Evolutionary conservation across 1,284 basidiomycete species (phyloP), one percentile per base, ranked within the genome.

Genomic region (Boletus sp.): DNA sequence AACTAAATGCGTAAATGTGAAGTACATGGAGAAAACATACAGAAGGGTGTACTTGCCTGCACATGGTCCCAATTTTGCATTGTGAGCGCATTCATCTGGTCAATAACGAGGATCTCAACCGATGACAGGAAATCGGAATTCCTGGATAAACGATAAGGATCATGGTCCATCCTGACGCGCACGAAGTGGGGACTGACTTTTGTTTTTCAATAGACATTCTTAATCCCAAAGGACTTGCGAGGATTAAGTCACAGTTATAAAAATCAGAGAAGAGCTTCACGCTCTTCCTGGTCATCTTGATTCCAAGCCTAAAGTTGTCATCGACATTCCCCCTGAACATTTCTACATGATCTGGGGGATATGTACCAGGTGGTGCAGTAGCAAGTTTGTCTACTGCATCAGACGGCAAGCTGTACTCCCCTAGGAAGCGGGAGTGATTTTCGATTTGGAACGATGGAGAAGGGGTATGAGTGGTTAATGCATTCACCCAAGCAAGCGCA

Each of bases 21-120:
- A 34, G 17, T 8, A 22, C 34, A 22, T 20, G 10, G 12, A 27
- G 37, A 44, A 26, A 25, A 33, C 5, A 13, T 2, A 19, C 8
- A 14, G 20, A 41, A 41, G 17, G 3, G 3, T 4, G 25, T 5
- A 29, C 48, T 14, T 45, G 90, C 93, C 75, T 94, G 88, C 14
- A 95, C 77, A 65, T 99, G 95, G 44, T 98, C 94, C 96, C 96
- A 99, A 62, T 99, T 99, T 72, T 99, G 95, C 96, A 99, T 99
- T 7, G 83, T 79, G 64, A 99, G 79, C 2, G 90, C 86, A 64
- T 99, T 94, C 71, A 91, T 76, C 59, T 98, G 94, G 66, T 99
- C 96, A 8, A 90, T 77, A n/a, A 98, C 70, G n/a, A 92, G 69
- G 13, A 99, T 72, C 67, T 99, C 96, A 54, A 99, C 90, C 3